Base-by-base conservation (phyloP, 176 grass and related monocot genomes). In the Carex cristatella region DNA sequence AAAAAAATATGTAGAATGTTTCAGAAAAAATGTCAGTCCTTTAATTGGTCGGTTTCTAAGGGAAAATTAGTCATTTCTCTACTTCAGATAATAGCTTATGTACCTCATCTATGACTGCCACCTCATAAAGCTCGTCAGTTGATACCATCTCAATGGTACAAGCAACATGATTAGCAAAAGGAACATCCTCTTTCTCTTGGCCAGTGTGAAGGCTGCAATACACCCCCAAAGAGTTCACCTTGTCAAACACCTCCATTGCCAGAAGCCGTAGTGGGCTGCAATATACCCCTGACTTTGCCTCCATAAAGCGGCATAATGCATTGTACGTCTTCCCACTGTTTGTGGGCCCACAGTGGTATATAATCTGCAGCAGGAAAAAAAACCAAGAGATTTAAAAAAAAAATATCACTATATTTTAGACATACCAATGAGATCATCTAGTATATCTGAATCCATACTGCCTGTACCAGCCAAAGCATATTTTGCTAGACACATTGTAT, bases 301-400 rank as follows among this genome's bases (percentile, higher is more conserved):
- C 77, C 12, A 87, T 84, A 60, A 92, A 94, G 81, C 95, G 95
- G 49, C 84, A 70, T 60, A 98, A 86, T 0, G 91, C 95, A 57
- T 98, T 98, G 86, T 98, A 87, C 40, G 95, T 98, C 88, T 98
- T 98, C 68, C 95, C 93, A 11, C 95, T 98, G 89, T 98, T 98
- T 54, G 95, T 94, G 32, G 95, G 91, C 9, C 95, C 91, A 14
- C 95, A 98, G 80, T 94, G 95, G 89, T 98, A 98, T 12, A 98
- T 82, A 12, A 98, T 79, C 32, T 65, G 42, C 3, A 6, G 4
- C 42, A 6, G 4, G 3, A 44, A 44, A 44, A 44, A 44, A 44
- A 33, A 2, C n/a, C n/a, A n/a, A n/a, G n/a, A n/a, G n/a, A n/a
- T n/a, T n/a, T n/a, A n/a, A n/a, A n/a, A n/a, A n/a, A n/a, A n/a